These are phyloP conservation scores for Saccharomycodes ludwigii DNA, from an alignment of 805 yeast genomes.

Conservation along the genomic window DNA sequence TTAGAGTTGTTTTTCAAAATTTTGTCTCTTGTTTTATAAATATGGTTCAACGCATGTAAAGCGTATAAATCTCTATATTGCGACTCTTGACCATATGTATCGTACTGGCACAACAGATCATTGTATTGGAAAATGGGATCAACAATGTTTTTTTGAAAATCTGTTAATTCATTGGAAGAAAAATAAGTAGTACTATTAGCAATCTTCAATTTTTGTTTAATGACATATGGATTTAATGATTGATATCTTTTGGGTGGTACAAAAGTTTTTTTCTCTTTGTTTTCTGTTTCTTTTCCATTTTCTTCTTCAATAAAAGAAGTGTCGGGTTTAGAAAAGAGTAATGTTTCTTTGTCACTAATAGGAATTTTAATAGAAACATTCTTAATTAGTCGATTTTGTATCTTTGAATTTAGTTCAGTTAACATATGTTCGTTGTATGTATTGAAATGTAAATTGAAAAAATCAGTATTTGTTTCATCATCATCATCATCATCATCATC, in stretches of 20 bases:
- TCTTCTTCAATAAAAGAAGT: slow-evolving; percentile 5
- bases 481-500: slow-evolving; percentile 16
- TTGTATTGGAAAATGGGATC: slow-evolving; percentile 61
- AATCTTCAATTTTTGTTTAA: slow-evolving; percentile 32
- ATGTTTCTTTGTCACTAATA: slow-evolving; percentile 12
- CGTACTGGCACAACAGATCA: slow-evolving; percentile 54
- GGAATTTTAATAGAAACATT: slow-evolving; percentile 14
- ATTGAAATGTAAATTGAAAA: slow-evolving; percentile 69
- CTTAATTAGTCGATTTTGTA: slow-evolving; percentile 20
- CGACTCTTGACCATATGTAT: slow-evolving; percentile 29
- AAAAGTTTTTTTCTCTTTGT: slow-evolving; percentile 8
- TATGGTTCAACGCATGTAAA: slow-evolving; percentile 70
- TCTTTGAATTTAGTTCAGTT: slow-evolving; percentile 25
- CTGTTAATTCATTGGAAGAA: slow-evolving; percentile 25
- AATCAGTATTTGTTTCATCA: slow-evolving; percentile 40
- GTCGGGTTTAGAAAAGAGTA: slow-evolving; percentile 9
- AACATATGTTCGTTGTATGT: slow-evolving; percentile 25
- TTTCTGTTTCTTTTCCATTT: slow-evolving; percentile 6
- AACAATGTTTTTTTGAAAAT: slow-evolving; percentile 39
- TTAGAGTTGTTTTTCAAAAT: slow-evolving; percentile 65
- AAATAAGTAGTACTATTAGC: slow-evolving; percentile 8
- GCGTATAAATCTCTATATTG: slow-evolving; percentile 51
- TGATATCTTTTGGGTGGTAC: slow-evolving; percentile 13
- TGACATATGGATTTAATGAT: slow-evolving; percentile 25
- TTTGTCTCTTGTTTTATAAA: slow-evolving; percentile 78